Evolutionary conservation across 257 asterid species (phyloP), one percentile per base, ranked within the genome.

Genomic region (Salvia splendens): DNA sequence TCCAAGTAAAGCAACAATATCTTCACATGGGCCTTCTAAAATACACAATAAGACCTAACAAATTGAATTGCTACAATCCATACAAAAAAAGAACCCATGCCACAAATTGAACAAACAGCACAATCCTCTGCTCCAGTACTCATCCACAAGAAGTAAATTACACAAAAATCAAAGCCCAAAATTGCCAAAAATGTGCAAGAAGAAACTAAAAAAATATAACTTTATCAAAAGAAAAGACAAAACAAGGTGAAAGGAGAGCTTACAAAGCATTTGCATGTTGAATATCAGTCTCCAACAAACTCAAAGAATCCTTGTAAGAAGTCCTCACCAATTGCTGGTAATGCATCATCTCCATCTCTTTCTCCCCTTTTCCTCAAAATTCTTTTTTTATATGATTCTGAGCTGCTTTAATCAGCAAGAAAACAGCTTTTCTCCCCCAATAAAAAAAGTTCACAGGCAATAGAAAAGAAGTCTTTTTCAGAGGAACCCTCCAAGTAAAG

Each of bases 241-340:
- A 50, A 67, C 42, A 49, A 30, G 47, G 30, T 2, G 12, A 68
- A 64, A 49, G 42, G 62, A 11, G 42, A 73, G 69, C 96, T 82
- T 81, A 91, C 98, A 91, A 69, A 77, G 85, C 75, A 81, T 91
- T 91, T 48, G 95, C 96, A 78, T 85, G 89, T 73, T 82, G 94
- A 60, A 88, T 81, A 80, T 91, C 98, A 70, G 85, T 75, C 82
- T 91, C 98, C 63, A 91, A 79, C 70, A 80, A 82, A 79, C 83
- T 88, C 76, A 88, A 58, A 47, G 95, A 83, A 11, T 88, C 94
- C 75, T 69, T 78, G 80, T 77, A 87, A 20, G 94, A 85, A 79
- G 66, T 64, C 78, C 82, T 82, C 12, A 85, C 86, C 65, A 86
- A 77, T 82, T 83, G 87, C 78, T 88, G 89, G 64, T 85, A 88